Percentiles rank a stretch among this genome's conserved stretches.
These are phyloP conservation scores for Ilyonectria destructans DNA, from an alignment of 2,329 filamentous ascomycete species.

Conservation along the genomic window DNA sequence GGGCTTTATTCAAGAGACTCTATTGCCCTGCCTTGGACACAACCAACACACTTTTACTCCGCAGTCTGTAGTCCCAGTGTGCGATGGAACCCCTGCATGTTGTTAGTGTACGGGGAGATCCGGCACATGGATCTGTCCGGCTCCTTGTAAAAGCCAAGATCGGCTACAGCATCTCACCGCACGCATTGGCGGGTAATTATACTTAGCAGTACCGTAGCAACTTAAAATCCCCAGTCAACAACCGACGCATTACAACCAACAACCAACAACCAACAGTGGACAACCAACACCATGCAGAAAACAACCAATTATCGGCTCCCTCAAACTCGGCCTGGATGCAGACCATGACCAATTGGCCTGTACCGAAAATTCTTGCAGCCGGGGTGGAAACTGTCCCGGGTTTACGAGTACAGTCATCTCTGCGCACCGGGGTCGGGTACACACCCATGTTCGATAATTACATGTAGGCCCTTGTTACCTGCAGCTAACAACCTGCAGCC, in stretches of 20 bases:
- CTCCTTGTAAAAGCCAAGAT: not conserved
- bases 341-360: not conserved
- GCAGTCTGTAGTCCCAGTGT: not conserved
- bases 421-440: not conserved
- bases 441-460: not conserved
- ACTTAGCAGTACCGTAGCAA: not conserved
- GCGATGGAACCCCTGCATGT: not conserved
- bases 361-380: not conserved
- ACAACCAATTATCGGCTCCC: not conserved
- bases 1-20: not conserved
- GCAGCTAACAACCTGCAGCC: not conserved
- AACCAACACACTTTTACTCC: not conserved
- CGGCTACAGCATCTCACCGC: not conserved
- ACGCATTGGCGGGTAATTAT: not conserved
- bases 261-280: not conserved
- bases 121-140: not conserved
- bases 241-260: not conserved
- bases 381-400: not conserved
- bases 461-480: not conserved
- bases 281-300: not conserved
- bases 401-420: not conserved
- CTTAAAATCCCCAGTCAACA: not conserved
- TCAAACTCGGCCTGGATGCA: not conserved
- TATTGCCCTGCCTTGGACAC: not conserved
- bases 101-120: not conserved